Conservation (phyloP, 2,329 filamentous ascomycete genomes). For the Chrysoporthe deuterocubensis region DNA sequence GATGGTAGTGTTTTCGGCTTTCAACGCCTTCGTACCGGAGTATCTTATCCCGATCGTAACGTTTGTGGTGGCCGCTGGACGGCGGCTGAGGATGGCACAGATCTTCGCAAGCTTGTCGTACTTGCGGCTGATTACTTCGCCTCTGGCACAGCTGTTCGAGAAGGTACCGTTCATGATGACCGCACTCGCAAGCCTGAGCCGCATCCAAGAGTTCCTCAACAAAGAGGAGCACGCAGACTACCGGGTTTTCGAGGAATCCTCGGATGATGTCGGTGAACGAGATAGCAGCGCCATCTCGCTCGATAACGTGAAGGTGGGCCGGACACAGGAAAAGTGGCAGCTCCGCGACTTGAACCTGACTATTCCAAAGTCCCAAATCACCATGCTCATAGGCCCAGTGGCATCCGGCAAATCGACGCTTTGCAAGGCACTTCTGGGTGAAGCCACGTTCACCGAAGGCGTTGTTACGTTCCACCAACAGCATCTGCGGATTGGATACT, state of each 20-base stretch:
- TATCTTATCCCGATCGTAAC: conserved; percentile 17
- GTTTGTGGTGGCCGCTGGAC: conserved; percentile 17
- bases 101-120: conserved; percentile 26
- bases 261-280: background rate
- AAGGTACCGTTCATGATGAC: conserved; percentile 29
- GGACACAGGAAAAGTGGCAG: conserved; percentile 30
- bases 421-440: conserved; percentile 41
- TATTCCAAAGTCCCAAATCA: conserved; percentile 33
- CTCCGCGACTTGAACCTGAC: conserved; percentile 31
- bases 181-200: conserved; percentile 20
- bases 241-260: conserved; percentile 1
- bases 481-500: conserved; percentile 35
- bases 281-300: conserved; percentile 19
- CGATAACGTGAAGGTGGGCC: conserved; percentile 32
- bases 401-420: conserved; percentile 45
- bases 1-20: conserved; percentile 26
- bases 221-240: conserved; percentile 22
- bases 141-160: conserved; percentile 30
- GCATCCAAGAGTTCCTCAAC: conserved; percentile 29
- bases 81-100: conserved; percentile 9
- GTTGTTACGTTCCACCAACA: conserved; percentile 7
- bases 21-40: conserved; percentile 28
- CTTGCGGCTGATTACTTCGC: conserved; percentile 24
- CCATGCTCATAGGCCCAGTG: conserved; percentile 44
- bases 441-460: conserved; percentile 30